Evolutionary conservation across 805 yeast species (phyloP), one percentile per base, ranked within the genome.

Genomic region (Ogataea parapolymorpha): DNA sequence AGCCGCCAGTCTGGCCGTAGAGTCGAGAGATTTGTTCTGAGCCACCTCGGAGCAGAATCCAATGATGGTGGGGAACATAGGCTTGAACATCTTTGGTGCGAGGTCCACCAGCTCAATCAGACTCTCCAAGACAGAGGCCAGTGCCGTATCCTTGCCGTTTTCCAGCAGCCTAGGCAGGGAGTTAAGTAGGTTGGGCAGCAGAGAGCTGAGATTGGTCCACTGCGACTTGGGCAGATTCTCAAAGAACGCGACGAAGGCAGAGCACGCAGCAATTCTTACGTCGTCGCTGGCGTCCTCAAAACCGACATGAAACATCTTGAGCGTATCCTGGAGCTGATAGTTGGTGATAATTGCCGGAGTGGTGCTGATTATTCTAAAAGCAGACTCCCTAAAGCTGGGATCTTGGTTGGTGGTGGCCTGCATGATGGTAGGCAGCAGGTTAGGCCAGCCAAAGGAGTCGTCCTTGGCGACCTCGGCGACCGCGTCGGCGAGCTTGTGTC

Each of bases 401-500:
- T 83, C 84, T 25, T 41, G 42, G 48, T 51, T 61, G n/a, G 55
- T 24, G 7, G 61, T 48, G 9, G 93, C 88, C 52, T 76, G 78
- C 47, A 87, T 76, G 28, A 91, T 68, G 0, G 88, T 79, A 38
- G 85, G 88, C 27, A 89, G 65, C 35, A 85, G 74, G 30, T 86
- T 90, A 12, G 82, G 77, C 99, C 99, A 91, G 16, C 69, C 70
- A 14, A 67, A 71, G 3, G 67, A 54, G 11, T 77, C 81, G 44
- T 79, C 83, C 54, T 82, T 80, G 2, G 96, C 95, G 33, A 91
- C 78, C 64, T 90, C 98, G 1, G 97, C 86, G 35, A 93, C 83
- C 7, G 95, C 95, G 68, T 93, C 99, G 2, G 96, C 82, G 35
- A 93, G 68, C 59, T 91, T 93, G 63, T 91, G 96, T 59, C 97